phyloP scores from a whole-genome alignment of 1,139 yeast genomes.

The Blastobotrys persicus region DNA sequence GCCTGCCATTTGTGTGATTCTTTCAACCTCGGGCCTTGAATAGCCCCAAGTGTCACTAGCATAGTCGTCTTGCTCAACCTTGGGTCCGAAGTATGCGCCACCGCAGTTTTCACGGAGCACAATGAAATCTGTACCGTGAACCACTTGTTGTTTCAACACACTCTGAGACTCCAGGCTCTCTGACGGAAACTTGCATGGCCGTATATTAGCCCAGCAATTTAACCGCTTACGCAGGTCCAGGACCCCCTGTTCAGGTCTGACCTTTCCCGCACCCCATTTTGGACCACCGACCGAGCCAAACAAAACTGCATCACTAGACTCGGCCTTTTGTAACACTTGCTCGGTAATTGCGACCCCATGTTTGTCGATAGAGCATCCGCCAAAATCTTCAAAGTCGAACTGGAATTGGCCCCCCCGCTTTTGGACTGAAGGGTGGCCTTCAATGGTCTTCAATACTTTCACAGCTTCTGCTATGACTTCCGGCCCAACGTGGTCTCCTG shows the following conservation, averaged over 20 bases:
- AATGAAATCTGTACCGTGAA: conserved; percentile 72
- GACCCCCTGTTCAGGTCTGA: conserved; percentile 82
- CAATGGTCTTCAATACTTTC: conserved; percentile 72
- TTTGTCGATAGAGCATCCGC: conserved; percentile 92
- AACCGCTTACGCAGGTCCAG: conserved; percentile 77
- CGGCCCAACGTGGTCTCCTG: conserved; percentile 91
- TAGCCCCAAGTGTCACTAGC: conserved; percentile 86
- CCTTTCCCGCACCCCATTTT: conserved; percentile 78
- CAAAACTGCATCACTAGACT: conserved; percentile 78
- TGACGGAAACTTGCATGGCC: conserved; percentile 81
- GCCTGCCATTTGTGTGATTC: conserved; percentile 88
- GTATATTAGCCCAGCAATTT: conserved; percentile 75
- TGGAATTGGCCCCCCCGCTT: conserved; percentile 50
- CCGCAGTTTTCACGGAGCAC: conserved; percentile 88
- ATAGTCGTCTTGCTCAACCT: conserved; percentile 69
- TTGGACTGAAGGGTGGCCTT: conserved; percentile 38
- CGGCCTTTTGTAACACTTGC: conserved; percentile 68
- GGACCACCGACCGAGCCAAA: conserved; percentile 96
- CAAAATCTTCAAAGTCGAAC: conserved; percentile 72
- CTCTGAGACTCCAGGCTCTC: conserved; percentile 70
- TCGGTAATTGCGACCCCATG: conserved; percentile 82
- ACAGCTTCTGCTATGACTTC: conserved; percentile 82
- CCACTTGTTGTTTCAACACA: conserved; percentile 70
- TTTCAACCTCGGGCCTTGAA: conserved; percentile 71
- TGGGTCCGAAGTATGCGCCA: conserved; percentile 83